These are phyloP conservation scores for Penicillium subrubescens DNA, from an alignment of 495 filamentous ascomycete genomes.

Conservation along the genomic window DNA sequence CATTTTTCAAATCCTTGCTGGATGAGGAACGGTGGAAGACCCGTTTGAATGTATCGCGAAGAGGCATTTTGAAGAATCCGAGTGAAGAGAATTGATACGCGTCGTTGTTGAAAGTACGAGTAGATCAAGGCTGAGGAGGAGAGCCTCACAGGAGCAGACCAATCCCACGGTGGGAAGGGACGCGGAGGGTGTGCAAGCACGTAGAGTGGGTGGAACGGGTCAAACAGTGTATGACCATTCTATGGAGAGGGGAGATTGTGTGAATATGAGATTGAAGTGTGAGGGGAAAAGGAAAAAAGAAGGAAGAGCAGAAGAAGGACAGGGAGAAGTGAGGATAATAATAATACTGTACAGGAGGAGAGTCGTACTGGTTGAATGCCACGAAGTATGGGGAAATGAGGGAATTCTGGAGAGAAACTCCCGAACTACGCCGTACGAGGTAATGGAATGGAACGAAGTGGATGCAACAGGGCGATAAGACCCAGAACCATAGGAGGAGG, in stretches of 20 bases:
- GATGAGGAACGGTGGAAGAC: slow-evolving; percentile 41
- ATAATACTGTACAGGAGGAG: no score
- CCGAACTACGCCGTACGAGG: background rate
- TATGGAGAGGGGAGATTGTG: slow-evolving; percentile 5
- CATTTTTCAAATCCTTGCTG: slow-evolving; percentile 28
- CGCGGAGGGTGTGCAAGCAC: slow-evolving; percentile 46
- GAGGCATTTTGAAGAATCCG: slow-evolving; percentile 37
- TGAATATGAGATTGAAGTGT: background rate
- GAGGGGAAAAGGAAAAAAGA: background rate
- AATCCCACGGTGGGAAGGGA: slow-evolving; percentile 40
- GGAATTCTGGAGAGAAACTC: background rate
- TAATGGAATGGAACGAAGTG: slow-evolving; percentile 6
- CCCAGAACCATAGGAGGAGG: slow-evolving; percentile 26
- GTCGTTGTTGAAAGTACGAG: background rate
- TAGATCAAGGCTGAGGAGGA: background rate
- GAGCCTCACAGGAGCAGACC: slow-evolving; percentile 36
- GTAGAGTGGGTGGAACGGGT: slow-evolving; percentile 10
- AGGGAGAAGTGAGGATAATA: background rate
- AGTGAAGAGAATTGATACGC: background rate
- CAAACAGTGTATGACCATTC: slow-evolving; percentile 24
- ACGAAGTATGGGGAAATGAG: slow-evolving; percentile 3
- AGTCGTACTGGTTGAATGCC: background rate
- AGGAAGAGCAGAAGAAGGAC: slow-evolving; percentile 2
- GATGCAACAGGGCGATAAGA: slow-evolving; percentile 20
- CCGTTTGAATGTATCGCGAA: slow-evolving; percentile 47